Evolutionary conservation across 1,139 yeast genomes (phyloP).

Genomic region (Magnusiomyces ingens): DNA sequence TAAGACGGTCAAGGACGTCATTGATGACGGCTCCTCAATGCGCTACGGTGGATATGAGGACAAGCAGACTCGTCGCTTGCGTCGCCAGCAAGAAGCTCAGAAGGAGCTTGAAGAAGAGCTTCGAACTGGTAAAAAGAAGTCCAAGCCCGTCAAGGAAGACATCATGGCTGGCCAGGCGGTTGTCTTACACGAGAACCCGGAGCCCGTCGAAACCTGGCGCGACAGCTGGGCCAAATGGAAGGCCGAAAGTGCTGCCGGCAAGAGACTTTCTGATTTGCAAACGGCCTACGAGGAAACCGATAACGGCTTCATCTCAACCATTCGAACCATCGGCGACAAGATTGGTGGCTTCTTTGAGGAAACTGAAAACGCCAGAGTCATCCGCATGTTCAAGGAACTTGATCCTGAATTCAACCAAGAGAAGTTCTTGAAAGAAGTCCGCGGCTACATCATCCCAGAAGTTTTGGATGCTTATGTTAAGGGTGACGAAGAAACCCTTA

Average conservation of each 20-base stretch:
- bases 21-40: slow-evolving; percentile 85
- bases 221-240: slow-evolving; percentile 46
- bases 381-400: slow-evolving; percentile 76
- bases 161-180: slow-evolving; percentile 83
- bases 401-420: slow-evolving; percentile 85
- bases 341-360: slow-evolving; percentile 88
- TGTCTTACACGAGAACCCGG: slow-evolving; percentile 78
- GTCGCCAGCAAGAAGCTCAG: slow-evolving; percentile 44
- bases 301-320: slow-evolving; percentile 76
- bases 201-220: slow-evolving; percentile 62
- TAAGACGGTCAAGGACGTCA: slow-evolving; percentile 80
- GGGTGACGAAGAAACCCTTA: slow-evolving; percentile 78
- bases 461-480: slow-evolving; percentile 90
- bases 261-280: slow-evolving; percentile 53
- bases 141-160: slow-evolving; percentile 64
- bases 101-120: slow-evolving; percentile 47
- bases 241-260: slow-evolving; percentile 58
- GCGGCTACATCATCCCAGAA: slow-evolving; percentile 93
- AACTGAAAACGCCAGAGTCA: slow-evolving; percentile 90
- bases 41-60: slow-evolving; percentile 90
- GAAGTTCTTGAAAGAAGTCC: slow-evolving; percentile 72
- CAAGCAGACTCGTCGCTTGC: slow-evolving; percentile 70
- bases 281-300: slow-evolving; percentile 81
- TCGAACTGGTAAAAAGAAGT: slow-evolving; percentile 47
- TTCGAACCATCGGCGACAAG: slow-evolving; percentile 76